Conservation (phyloP, 768 basidiomycete species). For the Mycena indigotica region DNA sequence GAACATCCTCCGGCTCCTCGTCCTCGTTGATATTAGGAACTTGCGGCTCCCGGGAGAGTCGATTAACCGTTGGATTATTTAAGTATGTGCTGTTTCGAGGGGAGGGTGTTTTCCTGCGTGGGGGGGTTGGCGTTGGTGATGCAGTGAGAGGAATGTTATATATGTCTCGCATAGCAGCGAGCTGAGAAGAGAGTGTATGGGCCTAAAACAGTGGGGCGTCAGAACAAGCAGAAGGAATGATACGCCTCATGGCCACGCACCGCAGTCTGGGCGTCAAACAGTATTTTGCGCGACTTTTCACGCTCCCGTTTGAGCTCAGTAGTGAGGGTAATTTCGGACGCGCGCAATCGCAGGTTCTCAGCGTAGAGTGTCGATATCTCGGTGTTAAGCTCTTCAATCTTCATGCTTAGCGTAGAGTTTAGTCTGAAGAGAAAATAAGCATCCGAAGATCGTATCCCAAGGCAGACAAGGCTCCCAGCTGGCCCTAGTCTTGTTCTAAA, state of each 20-base stretch:
- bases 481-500: not conserved
- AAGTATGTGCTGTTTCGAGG: conserved; percentile 27
- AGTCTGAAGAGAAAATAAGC: conserved; percentile 47
- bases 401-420: conserved; percentile 82
- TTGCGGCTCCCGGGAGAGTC: conserved; percentile 45
- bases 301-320: conserved; percentile 80
- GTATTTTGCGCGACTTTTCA: conserved; percentile 71
- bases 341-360: conserved; percentile 80
- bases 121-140: conserved; percentile 20
- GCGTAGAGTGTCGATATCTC: conserved; percentile 81
- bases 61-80: conserved; percentile 22
- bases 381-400: conserved; percentile 81
- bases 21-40: conserved; percentile 32
- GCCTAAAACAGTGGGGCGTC: conserved; percentile 41
- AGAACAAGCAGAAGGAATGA: conserved; percentile 18
- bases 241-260: conserved; percentile 41
- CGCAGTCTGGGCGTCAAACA: conserved; percentile 74
- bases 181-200: conserved; percentile 62
- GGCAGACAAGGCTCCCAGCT: not conserved
- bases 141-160: conserved; percentile 42
- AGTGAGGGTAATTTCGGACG: conserved; percentile 75
- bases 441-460: not conserved
- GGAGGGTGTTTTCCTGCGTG: conserved; percentile 12
- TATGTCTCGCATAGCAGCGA: conserved; percentile 65
- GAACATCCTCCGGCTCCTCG: conserved; percentile 19